Evolutionary conservation across 2,329 filamentous ascomycete species (phyloP).

Genomic region (Ramichloridium luteum): DNA sequence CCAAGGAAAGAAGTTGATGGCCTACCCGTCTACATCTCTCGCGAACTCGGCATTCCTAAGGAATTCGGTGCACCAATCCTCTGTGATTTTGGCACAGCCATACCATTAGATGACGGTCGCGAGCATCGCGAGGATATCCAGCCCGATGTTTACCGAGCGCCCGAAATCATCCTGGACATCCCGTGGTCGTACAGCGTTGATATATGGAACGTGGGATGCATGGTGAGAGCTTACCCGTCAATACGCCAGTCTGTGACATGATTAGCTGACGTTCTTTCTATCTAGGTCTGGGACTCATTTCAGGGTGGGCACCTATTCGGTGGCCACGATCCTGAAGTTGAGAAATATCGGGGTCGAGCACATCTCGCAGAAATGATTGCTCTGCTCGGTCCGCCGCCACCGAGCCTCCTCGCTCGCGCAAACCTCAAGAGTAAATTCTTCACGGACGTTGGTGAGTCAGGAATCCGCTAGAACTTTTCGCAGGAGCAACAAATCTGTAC

Average conservation of each 20-base stretch:
- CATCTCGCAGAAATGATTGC: slow-evolving; percentile 19
- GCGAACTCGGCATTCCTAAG: slow-evolving; percentile 23
- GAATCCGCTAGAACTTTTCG: too few relatives aligned
- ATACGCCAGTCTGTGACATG: background rate
- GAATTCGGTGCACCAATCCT: slow-evolving; percentile 25
- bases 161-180: slow-evolving; percentile 25
- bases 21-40: slow-evolving; percentile 23
- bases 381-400: slow-evolving; percentile 13
- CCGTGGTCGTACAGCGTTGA: slow-evolving; percentile 26
- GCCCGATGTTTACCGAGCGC: slow-evolving; percentile 25
- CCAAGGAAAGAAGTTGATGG: slow-evolving; percentile 22
- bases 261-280: background rate
- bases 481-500: too few relatives aligned
- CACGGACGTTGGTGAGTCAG: slow-evolving; percentile 3
- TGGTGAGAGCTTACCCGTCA: slow-evolving; percentile 19
- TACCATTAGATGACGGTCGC: slow-evolving; percentile 13
- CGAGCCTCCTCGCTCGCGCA: slow-evolving; percentile 8
- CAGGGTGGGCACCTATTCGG: slow-evolving; percentile 25
- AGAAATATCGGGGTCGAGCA: slow-evolving; percentile 16
- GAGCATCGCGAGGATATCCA: slow-evolving; percentile 23
- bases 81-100: slow-evolving; percentile 26
- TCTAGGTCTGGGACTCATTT: slow-evolving; percentile 30
- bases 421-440: slow-evolving; percentile 2
- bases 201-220: slow-evolving; percentile 28
- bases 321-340: slow-evolving; percentile 11